Evolutionary conservation across 345 rosid species (phyloP).

Genomic region (Eucalyptus sp.): DNA sequence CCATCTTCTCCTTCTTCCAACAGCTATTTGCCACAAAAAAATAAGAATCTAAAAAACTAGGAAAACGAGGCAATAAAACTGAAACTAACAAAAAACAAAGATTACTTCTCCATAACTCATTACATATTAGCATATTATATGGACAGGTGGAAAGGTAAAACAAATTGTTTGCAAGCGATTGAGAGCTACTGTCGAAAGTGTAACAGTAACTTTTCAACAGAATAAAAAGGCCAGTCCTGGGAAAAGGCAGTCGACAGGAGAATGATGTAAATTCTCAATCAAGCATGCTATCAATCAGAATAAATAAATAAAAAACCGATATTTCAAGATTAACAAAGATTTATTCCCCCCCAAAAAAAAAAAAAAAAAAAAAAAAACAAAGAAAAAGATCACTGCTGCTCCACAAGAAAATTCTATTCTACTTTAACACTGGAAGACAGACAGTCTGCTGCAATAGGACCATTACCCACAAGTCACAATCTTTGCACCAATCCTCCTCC

Average conservation of each 20-base stretch:
- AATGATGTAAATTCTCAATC: not conserved
- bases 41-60: not conserved
- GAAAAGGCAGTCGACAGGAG: not conserved
- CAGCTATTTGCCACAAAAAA: conserved; percentile 25
- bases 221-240: not conserved
- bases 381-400: not conserved
- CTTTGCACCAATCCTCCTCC: not conserved
- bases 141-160: not conserved
- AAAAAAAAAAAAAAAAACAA: not conserved
- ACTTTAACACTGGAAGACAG: not conserved
- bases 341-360: not conserved
- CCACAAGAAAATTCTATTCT: not conserved
- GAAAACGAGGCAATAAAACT: not conserved
- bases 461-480: not conserved
- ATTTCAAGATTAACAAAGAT: not conserved
- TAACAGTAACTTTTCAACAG: not conserved
- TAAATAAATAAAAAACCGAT: not conserved
- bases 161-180: not conserved
- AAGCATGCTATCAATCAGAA: not conserved
- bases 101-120: not conserved
- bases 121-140: not conserved
- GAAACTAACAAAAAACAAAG: not conserved
- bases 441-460: not conserved
- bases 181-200: not conserved
- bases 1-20: conserved; percentile 97